phyloP scores from a whole-genome alignment of 306 rosid species.

The Fagus sylvatica region DNA sequence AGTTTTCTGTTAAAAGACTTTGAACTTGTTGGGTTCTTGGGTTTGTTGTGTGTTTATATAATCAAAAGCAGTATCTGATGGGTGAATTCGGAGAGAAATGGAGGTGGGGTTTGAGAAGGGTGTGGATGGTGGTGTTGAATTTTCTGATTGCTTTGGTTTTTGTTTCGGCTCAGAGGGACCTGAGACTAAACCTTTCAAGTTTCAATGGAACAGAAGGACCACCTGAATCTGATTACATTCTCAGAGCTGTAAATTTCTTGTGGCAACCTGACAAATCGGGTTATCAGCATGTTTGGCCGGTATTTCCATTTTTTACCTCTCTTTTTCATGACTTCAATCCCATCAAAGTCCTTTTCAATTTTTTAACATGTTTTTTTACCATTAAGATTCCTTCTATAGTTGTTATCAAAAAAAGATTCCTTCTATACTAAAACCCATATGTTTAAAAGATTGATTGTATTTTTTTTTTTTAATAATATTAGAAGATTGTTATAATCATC shows the following conservation, averaged over 20 bases:
- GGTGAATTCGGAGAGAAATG: slow-evolving; percentile 26
- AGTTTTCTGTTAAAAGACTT: too few species aligned
- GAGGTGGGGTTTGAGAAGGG: slow-evolving; percentile 43
- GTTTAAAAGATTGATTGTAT: too few species aligned
- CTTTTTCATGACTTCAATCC: not conserved
- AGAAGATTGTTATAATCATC: too few species aligned
- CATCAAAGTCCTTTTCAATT: not conserved
- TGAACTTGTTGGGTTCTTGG: too few species aligned
- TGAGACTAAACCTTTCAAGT: slow-evolving; percentile 37
- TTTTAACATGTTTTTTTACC: too few species aligned
- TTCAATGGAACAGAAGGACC: slow-evolving; percentile 32
- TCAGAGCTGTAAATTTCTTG: slow-evolving; percentile 56
- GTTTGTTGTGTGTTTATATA: too few species aligned
- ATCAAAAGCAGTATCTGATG: not conserved
- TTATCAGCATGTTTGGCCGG: slow-evolving; percentile 86
- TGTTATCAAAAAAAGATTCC: too few species aligned
- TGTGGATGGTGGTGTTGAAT: slow-evolving; percentile 40
- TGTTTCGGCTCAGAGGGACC: slow-evolving; percentile 62
- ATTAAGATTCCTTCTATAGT: too few species aligned
- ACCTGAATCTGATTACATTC: slow-evolving; percentile 32
- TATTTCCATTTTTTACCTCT: slow-evolving; percentile 19
- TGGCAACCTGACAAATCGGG: slow-evolving; percentile 63
- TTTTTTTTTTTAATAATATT: too few species aligned
- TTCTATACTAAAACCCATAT: too few species aligned
- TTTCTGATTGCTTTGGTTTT: slow-evolving; percentile 39